Conservation (phyloP, 2,329 filamentous ascomycete genomes). For the Macrophomina tecta region DNA sequence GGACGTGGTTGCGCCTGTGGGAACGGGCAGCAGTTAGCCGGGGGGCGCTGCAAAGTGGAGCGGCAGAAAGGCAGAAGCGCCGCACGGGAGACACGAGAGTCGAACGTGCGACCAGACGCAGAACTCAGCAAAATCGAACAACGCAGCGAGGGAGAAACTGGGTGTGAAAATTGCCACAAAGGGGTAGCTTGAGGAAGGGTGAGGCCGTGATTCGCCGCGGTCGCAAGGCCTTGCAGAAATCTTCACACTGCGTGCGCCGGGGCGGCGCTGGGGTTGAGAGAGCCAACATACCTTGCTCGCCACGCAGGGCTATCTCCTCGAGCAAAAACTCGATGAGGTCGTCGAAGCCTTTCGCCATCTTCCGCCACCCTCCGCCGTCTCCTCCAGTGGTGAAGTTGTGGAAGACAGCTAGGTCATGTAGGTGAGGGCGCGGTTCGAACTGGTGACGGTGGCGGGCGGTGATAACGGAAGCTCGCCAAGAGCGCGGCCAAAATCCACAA, state of each 20-base stretch:
- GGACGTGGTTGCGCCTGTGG: slow-evolving; percentile 46
- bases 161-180: slow-evolving; percentile 17
- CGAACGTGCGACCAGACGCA: slow-evolving; percentile 27
- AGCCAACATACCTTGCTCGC: slow-evolving; percentile 60
- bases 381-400: slow-evolving; percentile 3
- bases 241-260: slow-evolving; percentile 9
- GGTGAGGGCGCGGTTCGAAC: slow-evolving; percentile 26
- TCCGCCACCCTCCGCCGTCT: slow-evolving; percentile 23
- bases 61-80: slow-evolving; percentile 20
- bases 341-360: slow-evolving; percentile 53
- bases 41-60: slow-evolving; percentile 17
- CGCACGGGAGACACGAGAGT: slow-evolving; percentile 24
- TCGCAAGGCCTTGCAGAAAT: slow-evolving; percentile 22
- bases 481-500: slow-evolving; percentile 4
- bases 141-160: background rate
- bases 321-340: slow-evolving; percentile 64
- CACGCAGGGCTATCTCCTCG: slow-evolving; percentile 64
- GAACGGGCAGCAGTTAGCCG: slow-evolving; percentile 5
- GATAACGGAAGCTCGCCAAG: slow-evolving; percentile 21
- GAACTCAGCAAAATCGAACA: background rate
- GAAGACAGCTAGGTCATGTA: slow-evolving; percentile 17
- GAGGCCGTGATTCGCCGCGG: slow-evolving; percentile 26
- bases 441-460: slow-evolving; percentile 18
- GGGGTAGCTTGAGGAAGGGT: slow-evolving; percentile 1
- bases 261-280: background rate